Evolutionary conservation across 2,329 filamentous ascomycete species (phyloP), one percentile per base, ranked within the genome.

Genomic region (Epichloe gansuensis): DNA sequence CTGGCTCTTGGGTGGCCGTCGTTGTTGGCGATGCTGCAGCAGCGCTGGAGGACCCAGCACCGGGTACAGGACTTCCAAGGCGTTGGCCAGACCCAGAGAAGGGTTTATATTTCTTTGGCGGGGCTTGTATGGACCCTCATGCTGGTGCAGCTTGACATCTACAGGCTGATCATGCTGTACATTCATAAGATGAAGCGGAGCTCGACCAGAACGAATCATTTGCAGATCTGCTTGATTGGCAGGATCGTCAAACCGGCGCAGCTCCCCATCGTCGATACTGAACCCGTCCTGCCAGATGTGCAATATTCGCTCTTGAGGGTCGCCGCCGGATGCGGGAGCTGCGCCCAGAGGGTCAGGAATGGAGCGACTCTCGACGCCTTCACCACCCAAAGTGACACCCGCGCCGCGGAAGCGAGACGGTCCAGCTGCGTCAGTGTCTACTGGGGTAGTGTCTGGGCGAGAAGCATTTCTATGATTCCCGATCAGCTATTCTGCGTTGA

Each of bases 211-310:
- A 55, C 87, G 81, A 61, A 93, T 93, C 75, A 90, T 84, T 54
- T 81, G 75, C 45, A 93, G 73, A 51, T 86, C 85, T 48, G 76
- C 75, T 34, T 82, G 80, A 64, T 91, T 90, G 34, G 76, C 77
- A 0, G 87, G 86, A 65, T 93, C 87, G 61, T 91, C 85, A 63
- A 88, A 91, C 52, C 86, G 81, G 64, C 80, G 83, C 39, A 93
- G 78, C 46, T 83, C 79, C 31, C 88, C 88, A 61, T 93, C 86
- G 55, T 91, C 88, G 55, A 94, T 82, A 58, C 86, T 91, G 70
- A 93, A 91, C 13, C 88, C 88, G 63, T 94, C 84, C 43, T 78
- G 77, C 88, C 88, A 94, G 45, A 93, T 76, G 62, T 91, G 88
- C 51, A 94, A 75, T 11, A 81, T 78, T 49, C 87, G 82, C 49